phyloP scores from a whole-genome alignment of 208 protist species.

The Leishmania braziliensis region DNA sequence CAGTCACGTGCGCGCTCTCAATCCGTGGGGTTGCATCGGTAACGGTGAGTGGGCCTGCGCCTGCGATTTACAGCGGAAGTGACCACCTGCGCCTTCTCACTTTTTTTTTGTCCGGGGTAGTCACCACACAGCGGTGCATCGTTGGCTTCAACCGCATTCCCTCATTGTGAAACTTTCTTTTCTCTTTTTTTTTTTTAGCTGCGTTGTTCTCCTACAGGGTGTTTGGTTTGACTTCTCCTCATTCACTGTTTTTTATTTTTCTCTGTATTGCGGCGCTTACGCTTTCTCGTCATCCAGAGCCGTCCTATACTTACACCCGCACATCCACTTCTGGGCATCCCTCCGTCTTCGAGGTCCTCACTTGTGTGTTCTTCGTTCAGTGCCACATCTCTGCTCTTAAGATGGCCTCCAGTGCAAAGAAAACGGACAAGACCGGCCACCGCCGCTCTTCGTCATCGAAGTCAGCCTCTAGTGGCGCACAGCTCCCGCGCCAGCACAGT shows the following conservation, averaged over 20 bases:
- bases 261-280: not conserved
- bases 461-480: not conserved
- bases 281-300: not conserved
- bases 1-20: not conserved
- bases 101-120: not conserved
- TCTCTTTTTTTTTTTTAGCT: not conserved
- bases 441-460: constrained; percentile 15
- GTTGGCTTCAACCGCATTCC: not conserved
- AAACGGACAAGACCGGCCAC: constrained; percentile 22
- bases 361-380: too few relatives aligned
- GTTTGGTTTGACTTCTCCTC: too few relatives aligned
- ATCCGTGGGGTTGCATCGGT: not conserved
- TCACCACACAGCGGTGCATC: not conserved
- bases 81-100: not conserved
- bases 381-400: not conserved
- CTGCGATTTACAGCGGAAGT: not conserved
- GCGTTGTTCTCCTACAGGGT: not conserved
- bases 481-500: not conserved
- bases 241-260: too few relatives aligned
- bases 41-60: not conserved
- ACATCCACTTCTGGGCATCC: not conserved
- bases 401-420: constrained; percentile 19
- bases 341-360: not conserved
- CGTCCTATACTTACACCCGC: not conserved
- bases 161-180: not conserved